Evolutionary conservation across 2,329 filamentous ascomycete genomes (phyloP), one percentile per base, ranked within the genome.

Genomic region (Fusarium sp.): DNA sequence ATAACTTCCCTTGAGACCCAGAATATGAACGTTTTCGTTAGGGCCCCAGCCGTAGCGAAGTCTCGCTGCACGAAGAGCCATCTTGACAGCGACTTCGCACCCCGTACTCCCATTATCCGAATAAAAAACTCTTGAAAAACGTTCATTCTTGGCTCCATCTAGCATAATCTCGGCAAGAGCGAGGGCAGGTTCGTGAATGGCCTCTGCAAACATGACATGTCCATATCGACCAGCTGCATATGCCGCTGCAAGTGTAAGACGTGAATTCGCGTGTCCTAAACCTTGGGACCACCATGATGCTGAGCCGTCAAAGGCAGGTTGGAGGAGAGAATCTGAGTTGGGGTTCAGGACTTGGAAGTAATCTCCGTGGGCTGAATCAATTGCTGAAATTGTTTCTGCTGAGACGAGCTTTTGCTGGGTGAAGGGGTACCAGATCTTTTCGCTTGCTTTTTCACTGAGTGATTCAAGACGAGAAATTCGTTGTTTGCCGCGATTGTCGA

Each of bases 211-310:
- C 91, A 97, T 96, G 71, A 96, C 92, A 79, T 97, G 93, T 0
- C 93, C 93, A 75, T 96, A 97, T 29, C 93, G 87, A 10, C 93
- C 93, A 3, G 93, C 92, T 1, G 94, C 93, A 75, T 96, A 91
- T 0, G 93, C 92, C 3, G 93, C 92, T 1, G 92, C 89, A 3
- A 96, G 86, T 0, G 92, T 88, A 2, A 97, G 83, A 1, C 85
- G 81, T 0, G 92, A 88, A 72, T 93, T 94, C 8, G 90, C 91
- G 71, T 97, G 94, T 2, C 94, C 93, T 1, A 97, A 85, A 4
- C 93, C 93, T 79, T 97, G 94, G 0, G 93, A 97, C 93, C 94
- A 97, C 93, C 94, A 97, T 0, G 92, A 95, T 2, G 93, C 93
- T 1, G 93, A 96, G 4, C 91, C 93, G 73, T 97, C 94, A 59